A percentile compares a stretch with the other conserved stretches of the same genome.
Evolutionary conservation across 163 green algal species (phyloP).

Genomic region (Scenedesmus sp.): DNA sequence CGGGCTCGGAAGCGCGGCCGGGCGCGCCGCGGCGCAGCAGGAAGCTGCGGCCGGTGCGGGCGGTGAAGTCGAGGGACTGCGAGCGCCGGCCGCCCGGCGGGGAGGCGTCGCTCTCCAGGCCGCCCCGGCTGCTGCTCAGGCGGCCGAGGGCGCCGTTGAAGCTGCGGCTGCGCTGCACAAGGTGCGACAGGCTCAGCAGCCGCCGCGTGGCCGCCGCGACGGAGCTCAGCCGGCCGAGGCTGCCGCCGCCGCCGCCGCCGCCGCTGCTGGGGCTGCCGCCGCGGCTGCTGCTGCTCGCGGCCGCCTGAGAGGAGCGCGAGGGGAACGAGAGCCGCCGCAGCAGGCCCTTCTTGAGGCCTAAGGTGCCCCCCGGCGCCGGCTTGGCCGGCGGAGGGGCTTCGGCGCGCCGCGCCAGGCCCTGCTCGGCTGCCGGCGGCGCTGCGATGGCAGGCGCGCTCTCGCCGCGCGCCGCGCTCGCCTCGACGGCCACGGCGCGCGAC

Average conservation of each 20-base stretch:
- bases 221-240: neutral
- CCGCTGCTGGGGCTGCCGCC: neutral
- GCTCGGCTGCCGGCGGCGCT: too few relatives aligned
- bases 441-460: neutral
- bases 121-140: neutral
- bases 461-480: neutral
- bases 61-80: neutral
- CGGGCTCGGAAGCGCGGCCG: too few relatives aligned
- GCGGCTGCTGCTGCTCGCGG: neutral
- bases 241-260: neutral
- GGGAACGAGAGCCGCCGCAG: too few relatives aligned
- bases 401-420: too few relatives aligned
- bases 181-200: neutral
- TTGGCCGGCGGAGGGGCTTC: too few relatives aligned
- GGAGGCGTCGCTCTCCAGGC: neutral
- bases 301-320: neutral
- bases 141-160: neutral
- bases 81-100: neutral
- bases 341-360: too few relatives aligned
- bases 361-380: too few relatives aligned
- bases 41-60: too few relatives aligned
- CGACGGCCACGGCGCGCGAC: too few relatives aligned
- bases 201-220: constrained; percentile 3
- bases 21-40: too few relatives aligned
- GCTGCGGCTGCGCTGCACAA: constrained; percentile 4